Evolutionary conservation across 305 asterid species (phyloP).

Genomic region (Fraxinus nigra): DNA sequence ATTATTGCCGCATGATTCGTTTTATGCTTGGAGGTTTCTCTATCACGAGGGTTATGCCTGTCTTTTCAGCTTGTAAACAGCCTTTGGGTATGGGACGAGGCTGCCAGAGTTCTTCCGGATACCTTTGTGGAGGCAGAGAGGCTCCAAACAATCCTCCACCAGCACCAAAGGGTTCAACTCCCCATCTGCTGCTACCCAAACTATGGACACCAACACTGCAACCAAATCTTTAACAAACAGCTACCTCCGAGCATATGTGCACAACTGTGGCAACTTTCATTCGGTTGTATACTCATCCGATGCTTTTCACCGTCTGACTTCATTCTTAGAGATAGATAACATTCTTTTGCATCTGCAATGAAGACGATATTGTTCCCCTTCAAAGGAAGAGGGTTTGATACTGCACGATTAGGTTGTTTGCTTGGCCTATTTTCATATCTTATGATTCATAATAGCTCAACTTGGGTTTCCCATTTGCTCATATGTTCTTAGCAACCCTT

Average conservation of each 20-base stretch:
- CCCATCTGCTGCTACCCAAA: constrained; percentile 21
- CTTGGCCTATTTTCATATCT: too few relatives aligned
- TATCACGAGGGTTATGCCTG: too few relatives aligned
- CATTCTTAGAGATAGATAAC: background rate
- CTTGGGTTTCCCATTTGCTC: background rate
- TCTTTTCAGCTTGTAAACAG: too few relatives aligned
- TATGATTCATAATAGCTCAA: background rate
- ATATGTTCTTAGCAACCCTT: too few relatives aligned
- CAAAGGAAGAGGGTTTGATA: background rate
- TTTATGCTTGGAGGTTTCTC: too few relatives aligned
- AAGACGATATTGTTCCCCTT: background rate
- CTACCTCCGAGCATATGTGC: constrained; percentile 39
- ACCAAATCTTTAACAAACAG: constrained; percentile 15
- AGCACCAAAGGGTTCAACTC: constrained; percentile 6
- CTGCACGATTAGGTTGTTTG: too few relatives aligned
- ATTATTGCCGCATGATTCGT: too few relatives aligned
- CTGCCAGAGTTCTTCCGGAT: constrained; percentile 42
- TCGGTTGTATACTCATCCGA: constrained; percentile 22
- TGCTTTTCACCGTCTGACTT: background rate
- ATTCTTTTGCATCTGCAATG: background rate
- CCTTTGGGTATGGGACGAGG: constrained; percentile 32
- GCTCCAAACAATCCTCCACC: constrained; percentile 21
- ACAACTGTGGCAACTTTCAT: constrained; percentile 40
- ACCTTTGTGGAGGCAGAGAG: constrained; percentile 41
- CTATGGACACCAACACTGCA: constrained; percentile 23